Evolutionary conservation across 345 rosid species (phyloP).

Genomic region (Hirschfeldia incana): DNA sequence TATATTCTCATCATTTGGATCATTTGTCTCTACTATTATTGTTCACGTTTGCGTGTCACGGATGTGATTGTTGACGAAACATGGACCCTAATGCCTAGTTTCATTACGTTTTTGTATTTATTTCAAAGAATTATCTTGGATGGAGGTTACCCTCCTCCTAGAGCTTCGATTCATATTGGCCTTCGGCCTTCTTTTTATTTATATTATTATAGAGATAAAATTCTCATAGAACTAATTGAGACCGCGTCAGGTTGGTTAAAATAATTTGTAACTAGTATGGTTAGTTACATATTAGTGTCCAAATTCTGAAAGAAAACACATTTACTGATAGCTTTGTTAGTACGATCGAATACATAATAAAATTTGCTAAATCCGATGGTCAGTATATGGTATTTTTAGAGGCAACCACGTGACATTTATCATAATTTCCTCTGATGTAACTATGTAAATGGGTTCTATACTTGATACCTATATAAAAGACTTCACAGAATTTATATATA

Average conservation of each 20-base stretch:
- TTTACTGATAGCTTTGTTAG: neutral
- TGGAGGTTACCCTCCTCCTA: neutral
- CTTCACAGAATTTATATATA: neutral
- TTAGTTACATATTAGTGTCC: neutral
- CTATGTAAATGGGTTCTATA: neutral
- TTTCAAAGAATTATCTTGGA: neutral
- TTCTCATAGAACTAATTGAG: neutral
- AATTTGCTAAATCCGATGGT: neutral
- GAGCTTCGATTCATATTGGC: constrained; percentile 10
- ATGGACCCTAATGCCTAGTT: constrained; percentile 26
- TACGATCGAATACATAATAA: neutral
- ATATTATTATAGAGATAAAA: neutral
- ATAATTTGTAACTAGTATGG: neutral
- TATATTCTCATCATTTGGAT: constrained; percentile 4
- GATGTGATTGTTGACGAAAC: constrained; percentile 60
- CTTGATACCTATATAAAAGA: neutral
- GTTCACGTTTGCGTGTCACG: constrained; percentile 34
- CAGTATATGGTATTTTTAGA: neutral
- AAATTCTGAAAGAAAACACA: neutral
- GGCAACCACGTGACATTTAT: neutral
- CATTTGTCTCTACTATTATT: constrained; percentile 28
- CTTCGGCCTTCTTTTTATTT: neutral
- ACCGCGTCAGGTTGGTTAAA: neutral
- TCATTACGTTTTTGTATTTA: constrained; percentile 21
- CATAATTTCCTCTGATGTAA: neutral